Evolutionary conservation across 208 protist species (phyloP), one percentile per base, ranked within the genome.

Genomic region (Wallacemonas rigidus): DNA sequence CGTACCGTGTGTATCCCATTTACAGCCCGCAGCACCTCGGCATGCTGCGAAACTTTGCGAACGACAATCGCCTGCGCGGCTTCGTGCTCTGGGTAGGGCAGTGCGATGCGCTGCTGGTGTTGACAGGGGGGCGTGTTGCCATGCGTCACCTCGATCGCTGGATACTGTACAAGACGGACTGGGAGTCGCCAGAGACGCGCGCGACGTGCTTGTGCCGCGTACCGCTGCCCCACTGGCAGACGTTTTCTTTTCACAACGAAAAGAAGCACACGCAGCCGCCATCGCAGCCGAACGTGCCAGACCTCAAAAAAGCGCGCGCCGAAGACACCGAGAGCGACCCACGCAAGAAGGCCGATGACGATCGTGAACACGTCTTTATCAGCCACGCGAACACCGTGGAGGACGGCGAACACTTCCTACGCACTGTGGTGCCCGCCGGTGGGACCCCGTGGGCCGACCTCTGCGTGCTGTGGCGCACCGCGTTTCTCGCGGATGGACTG

Each of bases 21-120:
- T 91, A 79, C 76, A 69, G 68, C 38, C 69, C 85, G 0, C 68
- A 76, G 12, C 87, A 91, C 69, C 78, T 95, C 8, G 85, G 79
- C 26, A 90, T 87, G 74, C 69, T 95, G 70, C 84, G 87, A 3
- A 80, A 88, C 71, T 91, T 89, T 71, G 91, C 91, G 4, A 95
- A 95, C 69, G 88, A 95, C 56, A 78, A 85, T 57, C 74, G 80
- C 1, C 77, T 95, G 38, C 91, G 88, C 40, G 91, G 91, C 14
- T 91, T 89, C 50, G 61, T 95, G 26, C 68, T 92, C 17, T 95
- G 87, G 81, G 72, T 91, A 7, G 71, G 36, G 48, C 41, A 75
- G 60, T 88, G 82, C 71, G 86, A 93, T 43, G 86, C 88, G 56
- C 14, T 95, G 35, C 41, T 95, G 43, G 85, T 95, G 36, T 62